Conservation (phyloP, 306 rosid genomes). For the Quercus variabilis region DNA sequence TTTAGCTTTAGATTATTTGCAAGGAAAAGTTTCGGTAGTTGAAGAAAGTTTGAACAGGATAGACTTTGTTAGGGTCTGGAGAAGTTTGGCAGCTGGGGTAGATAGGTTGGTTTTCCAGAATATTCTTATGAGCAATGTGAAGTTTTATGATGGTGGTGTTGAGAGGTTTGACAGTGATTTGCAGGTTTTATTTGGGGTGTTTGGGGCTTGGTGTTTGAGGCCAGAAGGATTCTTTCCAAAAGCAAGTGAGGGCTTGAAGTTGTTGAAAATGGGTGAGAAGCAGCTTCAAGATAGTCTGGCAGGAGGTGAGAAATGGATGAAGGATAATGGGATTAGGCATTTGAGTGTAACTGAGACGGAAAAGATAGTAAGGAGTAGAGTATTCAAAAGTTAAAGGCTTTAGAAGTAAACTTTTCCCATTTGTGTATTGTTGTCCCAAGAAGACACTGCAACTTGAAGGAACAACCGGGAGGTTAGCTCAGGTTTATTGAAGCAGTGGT, state of each 20-base stretch:
- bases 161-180: constrained; percentile 67
- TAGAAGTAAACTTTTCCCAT: neutral
- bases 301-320: constrained; percentile 69
- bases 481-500: constrained; percentile 10
- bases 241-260: constrained; percentile 64
- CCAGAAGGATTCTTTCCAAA: constrained; percentile 87
- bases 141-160: constrained; percentile 62
- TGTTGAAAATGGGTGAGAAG: constrained; percentile 62
- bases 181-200: constrained; percentile 77
- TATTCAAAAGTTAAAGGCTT: constrained; percentile 43
- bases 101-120: constrained; percentile 60
- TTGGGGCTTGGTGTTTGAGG: constrained; percentile 79
- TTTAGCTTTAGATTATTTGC: constrained; percentile 75
- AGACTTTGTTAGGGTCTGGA: constrained; percentile 82
- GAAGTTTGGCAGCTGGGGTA: constrained; percentile 75
- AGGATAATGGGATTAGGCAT: constrained; percentile 53
- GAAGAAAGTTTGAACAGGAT: constrained; percentile 60
- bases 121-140: constrained; percentile 53
- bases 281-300: constrained; percentile 39
- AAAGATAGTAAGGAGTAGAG: constrained; percentile 64
- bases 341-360: constrained; percentile 58
- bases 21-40: constrained; percentile 50
- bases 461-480: neutral
- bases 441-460: neutral
- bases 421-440: neutral